Base-by-base conservation (phyloP, 257 asterid species). In the Gentiana macrophylla region DNA sequence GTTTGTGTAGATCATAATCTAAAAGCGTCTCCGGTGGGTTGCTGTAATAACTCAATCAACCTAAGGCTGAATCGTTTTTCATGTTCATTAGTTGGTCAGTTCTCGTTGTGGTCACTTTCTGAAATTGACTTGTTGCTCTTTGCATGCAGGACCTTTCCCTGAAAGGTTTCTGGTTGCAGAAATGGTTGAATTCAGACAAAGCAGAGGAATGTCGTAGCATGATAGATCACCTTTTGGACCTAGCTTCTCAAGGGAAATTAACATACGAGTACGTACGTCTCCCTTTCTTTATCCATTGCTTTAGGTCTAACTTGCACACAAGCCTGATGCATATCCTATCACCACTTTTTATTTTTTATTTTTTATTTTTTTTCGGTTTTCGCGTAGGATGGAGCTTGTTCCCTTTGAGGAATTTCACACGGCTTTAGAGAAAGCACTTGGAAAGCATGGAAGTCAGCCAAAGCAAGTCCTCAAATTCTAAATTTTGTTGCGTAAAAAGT, bases 121-220 rank as follows among this genome's bases (percentile, higher is more conserved):
- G 33, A 56, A 15, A 32, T 5, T 41, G 24, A 24, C 46, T 41
- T 43, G 37, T 35, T 56, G 1, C 41, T 37, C 67, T 51, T 37
- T 67, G 57, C 59, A 53, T 73, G 66, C 82, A 89, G 97, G 97
- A 86, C 53, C 67, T 84, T 58, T 78, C 94, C 44, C 80, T 92
- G 82, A 82, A 75, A 78, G 99, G 99, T 55, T 92, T 92, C 80
- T 92, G 97, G 97, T 65, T 83, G 70, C 97, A 92, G 76, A 83
- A 82, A 70, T 88, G 86, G 95, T 0, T 88, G 80, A 71, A 72
- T 73, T 70, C 94, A 2, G 94, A 79, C 7, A 81, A 74, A 73
- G 67, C 83, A 34, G 71, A 70, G 56, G 94, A 88, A 78, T 79
- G 84, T 72, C 73, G 88, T 73, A 72, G 59, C 71, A 81, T 75